Evolutionary conservation across 495 filamentous ascomycete species (phyloP), one percentile per base, ranked within the genome.

Genomic region (Aspergillus ellipticus): DNA sequence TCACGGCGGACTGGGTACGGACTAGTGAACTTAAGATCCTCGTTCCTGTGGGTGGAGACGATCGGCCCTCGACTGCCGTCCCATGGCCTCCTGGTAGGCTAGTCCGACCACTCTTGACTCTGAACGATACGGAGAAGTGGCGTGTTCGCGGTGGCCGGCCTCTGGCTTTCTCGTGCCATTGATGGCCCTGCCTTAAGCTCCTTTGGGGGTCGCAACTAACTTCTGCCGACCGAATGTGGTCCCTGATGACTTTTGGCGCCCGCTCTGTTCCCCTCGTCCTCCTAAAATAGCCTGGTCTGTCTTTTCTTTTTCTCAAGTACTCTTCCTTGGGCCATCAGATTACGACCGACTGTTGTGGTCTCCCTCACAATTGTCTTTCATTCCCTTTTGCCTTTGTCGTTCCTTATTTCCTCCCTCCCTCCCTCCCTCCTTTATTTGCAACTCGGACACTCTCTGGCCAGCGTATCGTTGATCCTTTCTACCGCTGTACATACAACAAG

Each of bases 41-140:
- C 58, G 57, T 62, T 56, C 58, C 52, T 58, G n/a, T 37, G 46
- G 24, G 64, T 67, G 64, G 64, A 48, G 64, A 59, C 54, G 64
- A 67, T 67, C 61, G 59, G 56, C 64, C 59, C 39, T 62, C 59
- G 53, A 58, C 33, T 63, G 58, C 64, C 61, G 63, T 56, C 56
- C 58, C 61, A 57, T 43, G 26, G 33, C 58, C 35, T 56, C 31
- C 35, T 39, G 24, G 24, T 28, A 28, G 24, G 24, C 24, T 28
- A 28, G 24, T 28, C 24, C 24, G 7, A 28, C 24, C 24, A 28
- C 24, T 47, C 50, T 43, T 60, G 54, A 55, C 49, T 37, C 42
- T 35, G 26, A n/a, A 39, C 35, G 11, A 39, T n/a, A n/a, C 49
- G 20, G 33, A 59, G 54, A 56, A 52, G 53, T 63, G 60, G 60